Base-by-base conservation (phyloP, 2,329 filamentous ascomycete species). In the Penicillium sp. region DNA sequence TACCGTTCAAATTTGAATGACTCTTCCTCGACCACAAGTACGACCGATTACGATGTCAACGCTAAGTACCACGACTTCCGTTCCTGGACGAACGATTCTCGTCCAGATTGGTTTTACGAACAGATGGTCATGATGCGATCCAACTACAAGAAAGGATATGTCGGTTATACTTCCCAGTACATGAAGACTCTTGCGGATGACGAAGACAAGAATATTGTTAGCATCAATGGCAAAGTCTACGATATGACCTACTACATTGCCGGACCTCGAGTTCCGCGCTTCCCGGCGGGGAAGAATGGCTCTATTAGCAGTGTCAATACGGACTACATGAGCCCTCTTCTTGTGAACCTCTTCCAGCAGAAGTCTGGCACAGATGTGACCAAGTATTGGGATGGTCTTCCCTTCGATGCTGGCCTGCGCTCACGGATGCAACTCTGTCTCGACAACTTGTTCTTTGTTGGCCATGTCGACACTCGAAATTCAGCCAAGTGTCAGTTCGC, bases 391-490 rank as follows among this genome's bases (percentile, higher is more conserved):
- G 74, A 90, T 30, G 73, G 78, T 1, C 74, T 97, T 16, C 64
- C 68, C 4, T 65, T 95, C 31, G 73, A 77, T 43, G 28, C 69
- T 0, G 73, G 60, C 0, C 59, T 79, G 51, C 84, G 83, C 54
- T 57, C 64, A 14, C 76, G 82, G 21, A 94, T 94, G 87, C 74
- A 83, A 61, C 73, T 81, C 1, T 98, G 93, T 60, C 76, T 98
- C 37, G 83, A 97, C 69, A 94, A 96, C 54, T 76, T 98, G 25
- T 98, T 97, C 72, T 96, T 93, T 59, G 81, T 96, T 15, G 93
- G 89, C 19, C 84, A 94, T 47, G 75, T 95, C 3, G 93, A 98
- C 62, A 97, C 91, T 2, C 79, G 93, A 73, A 89, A 86, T 68
- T 96, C 91, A 1, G 68, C 80, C 1, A 80, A 81, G 45, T 98